phyloP scores from a whole-genome alignment of 441 rosid species.

The Adansonia gregorii region DNA sequence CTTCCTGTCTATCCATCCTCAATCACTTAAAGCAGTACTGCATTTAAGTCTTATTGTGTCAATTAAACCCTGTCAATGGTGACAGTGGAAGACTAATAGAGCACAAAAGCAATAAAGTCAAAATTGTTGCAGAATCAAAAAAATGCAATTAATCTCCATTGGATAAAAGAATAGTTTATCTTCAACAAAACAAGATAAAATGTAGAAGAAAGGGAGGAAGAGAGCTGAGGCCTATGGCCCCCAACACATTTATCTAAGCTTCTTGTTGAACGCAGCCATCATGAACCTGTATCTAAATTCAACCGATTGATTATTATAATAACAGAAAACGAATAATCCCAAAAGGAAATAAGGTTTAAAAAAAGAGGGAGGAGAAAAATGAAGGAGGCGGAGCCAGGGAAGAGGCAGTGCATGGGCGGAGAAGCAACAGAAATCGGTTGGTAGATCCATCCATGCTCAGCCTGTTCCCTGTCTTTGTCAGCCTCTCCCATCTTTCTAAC shows the following conservation, averaged over 20 bases:
- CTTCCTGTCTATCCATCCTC: background rate
- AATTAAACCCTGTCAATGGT: background rate
- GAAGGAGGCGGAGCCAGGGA: constrained; percentile 71
- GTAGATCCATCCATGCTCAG: constrained; percentile 82
- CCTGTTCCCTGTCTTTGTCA: constrained; percentile 74
- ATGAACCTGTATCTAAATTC: constrained; percentile 15
- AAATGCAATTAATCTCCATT: background rate
- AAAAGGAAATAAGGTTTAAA: background rate
- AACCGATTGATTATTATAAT: background rate
- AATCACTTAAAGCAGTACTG: background rate
- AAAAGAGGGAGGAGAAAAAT: constrained; percentile 18
- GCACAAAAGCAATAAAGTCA: background rate
- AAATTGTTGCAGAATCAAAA: background rate
- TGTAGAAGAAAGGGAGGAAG: background rate
- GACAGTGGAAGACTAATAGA: background rate
- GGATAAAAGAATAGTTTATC: constrained; percentile 1
- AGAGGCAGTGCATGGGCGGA: constrained; percentile 97
- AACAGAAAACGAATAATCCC: background rate
- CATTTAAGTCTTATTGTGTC: background rate
- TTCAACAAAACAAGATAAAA: constrained; percentile 2
- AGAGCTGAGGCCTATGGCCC: background rate
- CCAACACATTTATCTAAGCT: background rate
- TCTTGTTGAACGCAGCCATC: background rate
- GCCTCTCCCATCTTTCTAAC: constrained; percentile 33
- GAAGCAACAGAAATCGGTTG: constrained; percentile 55